Evolutionary conservation across 441 rosid genomes (phyloP), one percentile per base, ranked within the genome.

Genomic region (Corymbia citriodora): DNA sequence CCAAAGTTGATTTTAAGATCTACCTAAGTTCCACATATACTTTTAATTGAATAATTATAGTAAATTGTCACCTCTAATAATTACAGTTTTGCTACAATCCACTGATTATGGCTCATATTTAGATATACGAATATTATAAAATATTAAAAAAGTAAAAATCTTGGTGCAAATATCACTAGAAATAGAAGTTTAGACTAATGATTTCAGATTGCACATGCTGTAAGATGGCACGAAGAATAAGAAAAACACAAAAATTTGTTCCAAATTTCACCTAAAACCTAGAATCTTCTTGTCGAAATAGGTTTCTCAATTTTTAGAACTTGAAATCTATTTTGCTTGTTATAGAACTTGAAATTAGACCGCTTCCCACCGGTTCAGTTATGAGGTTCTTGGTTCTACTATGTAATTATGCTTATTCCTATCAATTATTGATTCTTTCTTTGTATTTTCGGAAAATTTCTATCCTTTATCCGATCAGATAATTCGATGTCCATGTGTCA

Each of bases 1-100:
- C 7, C n/a, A 25, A 17, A 25, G 12, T 59, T 5, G 1, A 0
- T 59, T 59, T 57, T 17, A 23, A 59, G 3, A 59, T 59, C 3
- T 10, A 10, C 10, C 25, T 0, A 59, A 0, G 8, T 59, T 59
- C 3, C 1, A 59, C 12, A 0, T 23, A 0, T 59, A 23, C 13
- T 59, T 0, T 59, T 10, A 59, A 59, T 12, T 59, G n/a, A 59
- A 10, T 23, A 3, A 59, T 59, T 59, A 7, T 7, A 59, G 45
- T 40, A 40, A 40, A 59, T 25, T 29, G 5, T 25, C n/a, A 25
- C 25, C 10, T 23, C 14, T 59, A 4, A 23, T 59, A 23, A 59
- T 25, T 17, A 10, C 27, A 7, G 45, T 23, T 59, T 59, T 25
- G 3, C 3, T 25, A 59, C 10, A 23, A 23, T 59, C 25, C 25